Evolutionary conservation across 2,329 filamentous ascomycete species (phyloP).

Genomic region (Exophiala calicioides): DNA sequence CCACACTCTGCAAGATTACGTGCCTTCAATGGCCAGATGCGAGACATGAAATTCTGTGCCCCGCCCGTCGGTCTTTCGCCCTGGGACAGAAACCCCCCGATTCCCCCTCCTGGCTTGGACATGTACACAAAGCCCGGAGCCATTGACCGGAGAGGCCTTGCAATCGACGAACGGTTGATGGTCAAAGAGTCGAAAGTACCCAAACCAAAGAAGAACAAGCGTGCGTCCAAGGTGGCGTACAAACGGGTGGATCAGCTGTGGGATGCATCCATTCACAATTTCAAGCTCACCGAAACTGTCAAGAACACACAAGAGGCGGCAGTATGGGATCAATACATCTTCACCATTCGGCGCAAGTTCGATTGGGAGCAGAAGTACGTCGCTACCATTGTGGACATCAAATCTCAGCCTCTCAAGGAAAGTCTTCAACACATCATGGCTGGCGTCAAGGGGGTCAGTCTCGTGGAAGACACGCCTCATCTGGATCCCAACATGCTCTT

Average conservation of each 20-base stretch:
- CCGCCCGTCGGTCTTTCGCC: neutral
- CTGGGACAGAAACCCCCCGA: neutral
- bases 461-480: conserved; percentile 77
- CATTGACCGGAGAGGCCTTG: neutral
- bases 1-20: conserved; percentile 17
- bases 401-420: conserved; percentile 75
- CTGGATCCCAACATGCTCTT: conserved; percentile 72
- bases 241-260: conserved; percentile 67
- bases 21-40: conserved; percentile 9
- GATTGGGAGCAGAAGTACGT: conserved; percentile 81
- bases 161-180: conserved; percentile 4
- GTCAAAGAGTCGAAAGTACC: conserved; percentile 32
- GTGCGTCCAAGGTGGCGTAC: conserved; percentile 62
- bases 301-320: conserved; percentile 62
- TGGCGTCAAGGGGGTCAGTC: conserved; percentile 72
- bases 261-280: conserved; percentile 62
- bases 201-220: conserved; percentile 39
- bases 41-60: conserved; percentile 10
- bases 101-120: neutral
- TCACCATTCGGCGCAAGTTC: conserved; percentile 80
- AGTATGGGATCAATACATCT: conserved; percentile 76
- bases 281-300: conserved; percentile 67
- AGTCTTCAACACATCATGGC: conserved; percentile 71
- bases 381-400: conserved; percentile 76
- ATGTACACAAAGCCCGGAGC: conserved; percentile 1